Percentiles rank a stretch among this genome's conserved stretches.
phyloP scores from a whole-genome alignment of 1,284 basidiomycete species.

The Puccinia triticina region DNA sequence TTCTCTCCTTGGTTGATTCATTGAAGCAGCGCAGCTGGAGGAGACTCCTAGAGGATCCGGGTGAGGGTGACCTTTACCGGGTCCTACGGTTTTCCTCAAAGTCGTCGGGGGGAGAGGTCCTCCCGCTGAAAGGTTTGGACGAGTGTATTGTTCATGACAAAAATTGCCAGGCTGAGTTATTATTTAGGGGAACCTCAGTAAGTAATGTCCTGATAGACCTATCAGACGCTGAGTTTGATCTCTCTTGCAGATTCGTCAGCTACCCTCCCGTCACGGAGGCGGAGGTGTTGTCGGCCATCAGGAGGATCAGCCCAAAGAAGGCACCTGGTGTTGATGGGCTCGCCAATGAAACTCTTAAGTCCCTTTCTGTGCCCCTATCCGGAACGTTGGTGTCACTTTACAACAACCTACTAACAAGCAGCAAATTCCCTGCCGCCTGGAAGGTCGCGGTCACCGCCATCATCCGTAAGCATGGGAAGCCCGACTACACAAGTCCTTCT shows the following conservation, averaged over 20 bases:
- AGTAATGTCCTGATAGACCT: neutral
- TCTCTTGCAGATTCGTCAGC: too few relatives aligned
- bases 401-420: neutral
- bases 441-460: constrained; percentile 10
- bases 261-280: neutral
- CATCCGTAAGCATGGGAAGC: neutral
- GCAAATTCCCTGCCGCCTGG: neutral
- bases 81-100: neutral
- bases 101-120: neutral
- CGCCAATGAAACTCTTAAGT: neutral
- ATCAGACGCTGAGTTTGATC: neutral
- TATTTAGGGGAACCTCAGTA: neutral
- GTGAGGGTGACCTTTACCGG: neutral
- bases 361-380: neutral
- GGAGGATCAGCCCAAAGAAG: neutral
- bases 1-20: neutral
- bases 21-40: neutral
- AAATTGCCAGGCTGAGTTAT: neutral
- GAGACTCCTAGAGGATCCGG: neutral
- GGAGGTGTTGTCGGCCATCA: neutral
- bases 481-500: neutral
- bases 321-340: constrained; percentile 12
- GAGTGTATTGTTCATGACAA: neutral
- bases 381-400: neutral
- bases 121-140: neutral